phyloP scores from a whole-genome alignment of 2,329 filamentous ascomycete genomes.

The Escovopsis sp. region DNA sequence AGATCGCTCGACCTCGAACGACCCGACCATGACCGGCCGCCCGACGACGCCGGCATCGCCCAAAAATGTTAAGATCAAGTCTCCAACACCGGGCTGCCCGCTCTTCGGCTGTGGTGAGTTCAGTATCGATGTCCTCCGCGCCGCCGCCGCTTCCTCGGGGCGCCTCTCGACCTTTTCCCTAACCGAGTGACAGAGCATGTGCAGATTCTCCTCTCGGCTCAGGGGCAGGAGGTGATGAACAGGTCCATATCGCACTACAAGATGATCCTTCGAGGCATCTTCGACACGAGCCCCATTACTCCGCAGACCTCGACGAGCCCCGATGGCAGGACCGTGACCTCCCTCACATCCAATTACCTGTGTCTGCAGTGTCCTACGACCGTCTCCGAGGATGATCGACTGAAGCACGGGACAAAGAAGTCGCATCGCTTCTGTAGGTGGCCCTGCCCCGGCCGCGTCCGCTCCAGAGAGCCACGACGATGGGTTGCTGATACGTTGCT shows the following conservation, averaged over 20 bases:
- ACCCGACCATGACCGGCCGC: slow-evolving; percentile 33
- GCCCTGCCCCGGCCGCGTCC: too few species aligned
- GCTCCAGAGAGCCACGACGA: too few species aligned
- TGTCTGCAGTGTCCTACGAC: slow-evolving; percentile 60
- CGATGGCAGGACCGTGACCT: slow-evolving; percentile 42
- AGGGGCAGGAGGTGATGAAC: slow-evolving; percentile 47
- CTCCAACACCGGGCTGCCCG: slow-evolving; percentile 40
- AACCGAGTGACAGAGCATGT: slow-evolving; percentile 49
- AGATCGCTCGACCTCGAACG: slow-evolving; percentile 25
- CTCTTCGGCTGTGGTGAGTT: slow-evolving; percentile 48
- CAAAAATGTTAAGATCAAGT: slow-evolving; percentile 44
- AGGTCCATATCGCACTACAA: slow-evolving; percentile 58
- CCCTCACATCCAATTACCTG: slow-evolving; percentile 52
- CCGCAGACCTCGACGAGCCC: slow-evolving; percentile 47
- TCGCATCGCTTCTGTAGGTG: slow-evolving; percentile 57
- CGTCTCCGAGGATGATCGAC: slow-evolving; percentile 47
- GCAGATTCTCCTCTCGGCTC: slow-evolving; percentile 43
- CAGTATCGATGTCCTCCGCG: too few species aligned
- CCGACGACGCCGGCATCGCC: slow-evolving; percentile 36
- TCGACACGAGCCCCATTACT: slow-evolving; percentile 49
- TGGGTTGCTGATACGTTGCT: slow-evolving; percentile 18
- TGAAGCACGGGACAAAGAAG: slow-evolving; percentile 53
- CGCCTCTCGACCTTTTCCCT: too few species aligned
- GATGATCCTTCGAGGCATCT: slow-evolving; percentile 53
- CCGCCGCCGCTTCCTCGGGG: too few species aligned